Base-by-base conservation (phyloP, 495 filamentous ascomycete species). In the Cairneyella variabilis region DNA sequence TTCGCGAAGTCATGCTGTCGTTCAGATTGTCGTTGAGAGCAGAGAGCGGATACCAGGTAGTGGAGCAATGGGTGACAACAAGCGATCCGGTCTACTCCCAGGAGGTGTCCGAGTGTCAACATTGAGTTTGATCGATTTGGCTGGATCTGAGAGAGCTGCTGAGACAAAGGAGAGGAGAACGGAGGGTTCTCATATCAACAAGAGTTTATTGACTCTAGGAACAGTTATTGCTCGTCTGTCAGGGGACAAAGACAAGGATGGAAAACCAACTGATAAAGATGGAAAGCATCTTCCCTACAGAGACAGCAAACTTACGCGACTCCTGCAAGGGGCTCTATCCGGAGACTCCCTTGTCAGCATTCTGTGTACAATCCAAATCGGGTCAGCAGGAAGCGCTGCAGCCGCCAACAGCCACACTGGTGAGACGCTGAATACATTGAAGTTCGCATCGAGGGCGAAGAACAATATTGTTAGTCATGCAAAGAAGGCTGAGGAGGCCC, bases 391-490 rank as follows among this genome's bases (percentile, higher is more conserved):
- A 8, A 85, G 77, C 57, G 71, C 74, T 26, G 83, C 84, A 18
- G 70, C 84, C 26, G 72, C 80, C 7, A 79, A 76, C 46, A 84
- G 77, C 2, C 86, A 96, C 60, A 87, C 85, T 1, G 83, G 79
- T 17, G 93, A 98, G 69, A 97, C 91, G 10, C 67, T 98, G 58
- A 97, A 96, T 66, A 98, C 93, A 0, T 73, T 98, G 47, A 97
- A 98, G 62, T 98, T 98, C 66, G 93, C 93, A 11, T 90, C 93
- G 6, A 81, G 95, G 51, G 93, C 93, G 34, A 96, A 93, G 75
- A 98, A 98, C 66, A 97, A 86, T 63, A 97, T 98, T 66, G 85
- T 97, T 59, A 96, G 91, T 60, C 93, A 97, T 69, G 93, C 93
- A 10, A 97, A 96, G 77, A 87, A 84, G 65, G 90, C 89, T 17